These are phyloP conservation scores for Acanthamoeba royreba DNA, from an alignment of 208 protist species.

Conservation along the genomic window DNA sequence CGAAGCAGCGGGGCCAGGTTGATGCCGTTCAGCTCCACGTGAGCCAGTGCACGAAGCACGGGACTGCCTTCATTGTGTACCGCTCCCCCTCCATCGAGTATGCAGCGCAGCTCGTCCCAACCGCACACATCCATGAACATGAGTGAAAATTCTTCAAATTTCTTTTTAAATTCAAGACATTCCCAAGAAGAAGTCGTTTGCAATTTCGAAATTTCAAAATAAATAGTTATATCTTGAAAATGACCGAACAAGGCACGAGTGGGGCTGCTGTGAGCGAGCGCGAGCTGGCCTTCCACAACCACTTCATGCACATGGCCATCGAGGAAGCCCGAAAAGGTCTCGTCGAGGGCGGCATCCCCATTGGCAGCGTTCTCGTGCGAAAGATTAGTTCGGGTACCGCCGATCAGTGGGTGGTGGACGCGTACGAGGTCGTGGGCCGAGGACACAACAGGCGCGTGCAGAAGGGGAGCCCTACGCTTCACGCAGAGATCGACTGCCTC, in stretches of 20 bases:
- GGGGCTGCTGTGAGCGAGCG: not conserved
- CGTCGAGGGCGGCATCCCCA: conserved; percentile 15
- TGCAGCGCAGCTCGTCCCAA: not conserved
- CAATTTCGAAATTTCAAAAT: too few relatives aligned
- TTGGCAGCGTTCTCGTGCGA: conserved; percentile 2
- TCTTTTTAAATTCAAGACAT: too few relatives aligned
- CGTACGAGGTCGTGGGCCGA: conserved; percentile 25
- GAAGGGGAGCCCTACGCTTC: conserved; percentile 1
- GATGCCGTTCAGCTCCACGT: not conserved
- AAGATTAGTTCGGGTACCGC: not conserved
- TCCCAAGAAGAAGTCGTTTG: too few relatives aligned
- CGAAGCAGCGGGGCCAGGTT: not conserved
- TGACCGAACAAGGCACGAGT: not conserved
- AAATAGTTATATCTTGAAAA: too few relatives aligned
- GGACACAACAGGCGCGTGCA: conserved; percentile 58
- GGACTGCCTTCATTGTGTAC: too few relatives aligned
- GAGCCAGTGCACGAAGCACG: not conserved
- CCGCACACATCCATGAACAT: too few relatives aligned
- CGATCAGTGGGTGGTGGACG: not conserved
- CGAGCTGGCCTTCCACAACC: not conserved
- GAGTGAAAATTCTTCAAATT: too few relatives aligned
- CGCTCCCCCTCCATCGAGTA: not conserved
- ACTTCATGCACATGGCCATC: not conserved
- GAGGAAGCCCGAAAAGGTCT: not conserved
- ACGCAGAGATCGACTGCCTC: conserved; percentile 32